Evolutionary conservation across 1,284 basidiomycete species (phyloP).

Genomic region (Cutaneotrichosporon mucoides): DNA sequence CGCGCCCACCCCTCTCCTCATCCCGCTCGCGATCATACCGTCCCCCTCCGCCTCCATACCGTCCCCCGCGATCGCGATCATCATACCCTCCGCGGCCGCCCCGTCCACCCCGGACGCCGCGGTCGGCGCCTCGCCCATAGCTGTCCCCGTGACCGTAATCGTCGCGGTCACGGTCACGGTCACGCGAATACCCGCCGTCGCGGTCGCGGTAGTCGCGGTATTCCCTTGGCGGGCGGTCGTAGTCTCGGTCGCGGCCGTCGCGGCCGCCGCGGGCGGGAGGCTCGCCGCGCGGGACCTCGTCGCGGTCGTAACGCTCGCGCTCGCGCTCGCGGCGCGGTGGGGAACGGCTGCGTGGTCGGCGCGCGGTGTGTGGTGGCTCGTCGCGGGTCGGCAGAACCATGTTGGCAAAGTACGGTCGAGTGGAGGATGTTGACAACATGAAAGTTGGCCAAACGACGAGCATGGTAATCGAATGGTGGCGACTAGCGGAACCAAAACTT

Average conservation of each 20-base stretch:
- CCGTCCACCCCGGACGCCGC: slow-evolving; percentile 9
- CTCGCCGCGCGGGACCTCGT: neutral
- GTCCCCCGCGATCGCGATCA: slow-evolving; percentile 7
- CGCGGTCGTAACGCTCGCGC: no score
- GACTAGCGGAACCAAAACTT: neutral
- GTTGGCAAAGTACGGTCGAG: no score
- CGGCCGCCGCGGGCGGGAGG: neutral
- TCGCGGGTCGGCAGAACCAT: no score
- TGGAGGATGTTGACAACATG: no score
- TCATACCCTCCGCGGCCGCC: neutral
- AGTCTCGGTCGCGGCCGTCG: neutral
- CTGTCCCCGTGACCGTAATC: slow-evolving; percentile 32
- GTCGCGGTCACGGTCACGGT: slow-evolving; percentile 50
- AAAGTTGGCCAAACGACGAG: no score
- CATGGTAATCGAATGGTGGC: no score
- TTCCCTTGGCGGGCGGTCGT: neutral
- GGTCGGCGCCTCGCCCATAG: slow-evolving; percentile 1
- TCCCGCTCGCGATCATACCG: slow-evolving; percentile 16
- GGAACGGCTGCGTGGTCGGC: no score
- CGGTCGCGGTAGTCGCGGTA: slow-evolving; percentile 6
- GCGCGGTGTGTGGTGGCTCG: no score
- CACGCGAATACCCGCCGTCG: slow-evolving; percentile 9
- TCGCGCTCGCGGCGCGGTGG: no score
- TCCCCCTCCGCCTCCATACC: slow-evolving; percentile 14
- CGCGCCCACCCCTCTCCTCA: slow-evolving; percentile 6